Base-by-base conservation (phyloP, 306 rosid species). In the Prunus salicina region DNA sequence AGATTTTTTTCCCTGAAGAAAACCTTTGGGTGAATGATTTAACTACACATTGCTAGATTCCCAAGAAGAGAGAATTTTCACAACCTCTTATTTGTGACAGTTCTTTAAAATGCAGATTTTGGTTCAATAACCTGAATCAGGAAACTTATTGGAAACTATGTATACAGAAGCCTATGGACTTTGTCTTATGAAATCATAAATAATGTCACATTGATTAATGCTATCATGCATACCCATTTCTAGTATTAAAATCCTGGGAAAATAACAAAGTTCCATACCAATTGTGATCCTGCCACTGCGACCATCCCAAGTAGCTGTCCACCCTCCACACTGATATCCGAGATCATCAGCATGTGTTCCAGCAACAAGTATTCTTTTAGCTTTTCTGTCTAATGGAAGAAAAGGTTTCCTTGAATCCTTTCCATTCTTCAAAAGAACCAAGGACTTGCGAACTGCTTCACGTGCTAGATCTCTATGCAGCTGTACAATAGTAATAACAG, bases 261-360 rank as follows among this genome's bases (percentile, higher is more conserved):
- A 28, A 61, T 16, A 65, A 14, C 34, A 64, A 56, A 27, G 64
- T 46, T 65, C 47, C 84, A 56, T 91, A 90, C 97, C 97, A 47
- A 86, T 41, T 11, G 97, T 90, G 38, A 86, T 89, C 78, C 82
- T 81, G 65, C 98, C 97, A 27, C 88, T 78, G 16, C 67, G 7
- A 58, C 97, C 98, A 75, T 63, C 43, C 95, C 91, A 89, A 34
- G 89, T 81, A 58, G 70, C 78, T 4, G 97, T 94, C 97, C 98
- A 90, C 71, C 98, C 97, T 66, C 98, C 97, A 64, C 98, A 90
- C 69, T 91, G 98, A 82, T 61, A 91, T 64, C 97, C 98, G 62
- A 94, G 89, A 87, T 94, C 77, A 82, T 91, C 93, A 0, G 91
- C 94, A 30, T 93, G 98, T 25, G 88, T 88, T 78, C 98, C 97